A percentile compares a stretch with the other conserved stretches of the same genome.
Evolutionary conservation across 108 stramenopile genomes (phyloP).

Genomic region (Schizochytrium sp.): DNA sequence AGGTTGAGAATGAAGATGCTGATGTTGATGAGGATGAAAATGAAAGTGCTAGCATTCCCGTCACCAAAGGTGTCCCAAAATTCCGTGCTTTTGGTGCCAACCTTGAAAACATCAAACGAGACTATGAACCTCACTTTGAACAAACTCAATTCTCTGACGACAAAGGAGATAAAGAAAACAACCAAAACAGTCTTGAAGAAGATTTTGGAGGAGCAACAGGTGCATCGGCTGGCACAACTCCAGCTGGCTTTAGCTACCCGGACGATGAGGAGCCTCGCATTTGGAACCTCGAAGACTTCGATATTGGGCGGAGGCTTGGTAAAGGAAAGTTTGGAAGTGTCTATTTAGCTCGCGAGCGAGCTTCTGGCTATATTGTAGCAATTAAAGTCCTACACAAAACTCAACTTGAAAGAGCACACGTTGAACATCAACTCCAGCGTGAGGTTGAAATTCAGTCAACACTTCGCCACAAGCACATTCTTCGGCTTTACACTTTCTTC

Average conservation of each 20-base stretch:
- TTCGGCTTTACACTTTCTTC: constrained; percentile 97
- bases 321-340: constrained; percentile 96
- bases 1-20: no score
- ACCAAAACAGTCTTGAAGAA: no score
- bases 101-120: no score
- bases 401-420: constrained; percentile 93
- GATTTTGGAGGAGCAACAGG: no score
- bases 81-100: no score
- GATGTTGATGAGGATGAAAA: no score
- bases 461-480: constrained; percentile 91
- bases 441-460: constrained; percentile 99
- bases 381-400: constrained; percentile 94
- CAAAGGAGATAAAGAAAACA: no score
- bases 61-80: no score
- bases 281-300: constrained; percentile 92
- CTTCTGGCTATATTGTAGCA: constrained; percentile 95
- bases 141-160: no score
- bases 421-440: constrained; percentile 96
- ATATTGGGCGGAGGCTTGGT: constrained; percentile 96
- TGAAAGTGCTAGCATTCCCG: no score
- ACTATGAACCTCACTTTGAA: no score
- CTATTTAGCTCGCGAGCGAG: constrained; percentile 93
- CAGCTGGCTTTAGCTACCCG: not conserved
- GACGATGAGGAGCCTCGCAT: not conserved
- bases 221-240: no score